These are phyloP conservation scores for Pachysolen tannophilus DNA, from an alignment of 805 yeast species.

Conservation along the genomic window DNA sequence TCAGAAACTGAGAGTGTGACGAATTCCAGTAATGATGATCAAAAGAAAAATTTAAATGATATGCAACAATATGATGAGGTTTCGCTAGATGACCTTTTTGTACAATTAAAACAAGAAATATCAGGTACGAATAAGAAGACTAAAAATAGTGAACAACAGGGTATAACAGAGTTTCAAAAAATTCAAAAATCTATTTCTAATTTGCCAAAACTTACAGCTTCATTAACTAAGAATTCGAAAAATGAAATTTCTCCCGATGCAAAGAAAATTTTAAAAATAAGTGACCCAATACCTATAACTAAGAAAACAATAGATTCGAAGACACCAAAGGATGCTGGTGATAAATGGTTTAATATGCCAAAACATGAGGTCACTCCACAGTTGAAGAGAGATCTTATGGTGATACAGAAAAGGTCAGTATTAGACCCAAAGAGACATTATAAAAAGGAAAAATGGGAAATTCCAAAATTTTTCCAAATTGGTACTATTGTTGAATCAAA, in stretches of 20 bases:
- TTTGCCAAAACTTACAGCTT: conserved; percentile 32
- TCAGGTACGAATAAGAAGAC: not conserved
- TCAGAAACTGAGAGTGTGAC: not conserved
- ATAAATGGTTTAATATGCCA: conserved; percentile 76
- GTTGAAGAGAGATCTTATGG: conserved; percentile 65
- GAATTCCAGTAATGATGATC: not conserved
- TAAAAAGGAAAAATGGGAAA: conserved; percentile 73
- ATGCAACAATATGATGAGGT: too few species aligned
- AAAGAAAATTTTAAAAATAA: conserved; percentile 24
- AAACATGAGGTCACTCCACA: conserved; percentile 66
- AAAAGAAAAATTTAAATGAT: not conserved
- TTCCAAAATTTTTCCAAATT: conserved; percentile 75
- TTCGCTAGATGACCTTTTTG: conserved; percentile 27
- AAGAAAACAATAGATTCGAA: conserved; percentile 10
- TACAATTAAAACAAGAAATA: conserved; percentile 15
- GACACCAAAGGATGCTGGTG: conserved; percentile 34
- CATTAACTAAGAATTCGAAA: conserved; percentile 15
- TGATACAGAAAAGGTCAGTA: conserved; percentile 81
- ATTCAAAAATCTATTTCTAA: conserved; percentile 27
- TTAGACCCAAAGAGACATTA: conserved; percentile 95
- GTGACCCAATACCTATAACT: conserved; percentile 35
- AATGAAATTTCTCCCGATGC: conserved; percentile 8
- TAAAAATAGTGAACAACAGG: not conserved
- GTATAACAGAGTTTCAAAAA: conserved; percentile 22
- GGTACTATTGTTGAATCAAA: conserved; percentile 85